Evolutionary conservation across 176 grass and related monocot species (phyloP).

Genomic region (Bothriochloa decipiens): DNA sequence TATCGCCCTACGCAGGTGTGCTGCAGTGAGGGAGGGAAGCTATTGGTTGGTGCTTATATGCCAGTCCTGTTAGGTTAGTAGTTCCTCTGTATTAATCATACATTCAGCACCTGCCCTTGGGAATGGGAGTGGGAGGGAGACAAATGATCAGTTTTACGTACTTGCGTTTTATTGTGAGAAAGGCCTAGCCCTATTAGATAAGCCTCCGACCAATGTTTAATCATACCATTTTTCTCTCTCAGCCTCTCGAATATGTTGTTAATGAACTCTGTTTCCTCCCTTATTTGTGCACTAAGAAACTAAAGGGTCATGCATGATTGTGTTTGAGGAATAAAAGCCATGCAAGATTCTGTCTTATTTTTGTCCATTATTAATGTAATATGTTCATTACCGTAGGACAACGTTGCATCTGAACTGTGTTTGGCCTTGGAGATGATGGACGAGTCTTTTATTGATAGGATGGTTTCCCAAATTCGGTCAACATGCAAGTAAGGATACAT

Average conservation of each 20-base stretch:
- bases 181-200: too few relatives aligned
- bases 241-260: background rate
- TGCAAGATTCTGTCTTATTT: background rate
- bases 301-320: too few relatives aligned
- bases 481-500: slow-evolving; percentile 61
- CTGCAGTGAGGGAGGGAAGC: too few relatives aligned
- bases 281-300: background rate
- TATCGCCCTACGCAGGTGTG: too few relatives aligned
- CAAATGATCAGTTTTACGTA: background rate
- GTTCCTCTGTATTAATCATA: too few relatives aligned
- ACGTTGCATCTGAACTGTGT: background rate
- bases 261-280: background rate
- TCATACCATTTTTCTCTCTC: background rate
- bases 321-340: background rate
- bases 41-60: too few relatives aligned
- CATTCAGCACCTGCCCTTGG: background rate
- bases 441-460: slow-evolving; percentile 65
- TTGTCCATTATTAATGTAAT: background rate
- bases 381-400: background rate
- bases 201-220: too few relatives aligned
- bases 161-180: background rate
- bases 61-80: too few relatives aligned
- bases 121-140: background rate
- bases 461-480: slow-evolving; percentile 74
- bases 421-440: slow-evolving; percentile 44